Evolutionary conservation across 164 flowering plant genomes (phyloP), one percentile per base, ranked within the genome.

Genomic region (Umbilicus rupestris): DNA sequence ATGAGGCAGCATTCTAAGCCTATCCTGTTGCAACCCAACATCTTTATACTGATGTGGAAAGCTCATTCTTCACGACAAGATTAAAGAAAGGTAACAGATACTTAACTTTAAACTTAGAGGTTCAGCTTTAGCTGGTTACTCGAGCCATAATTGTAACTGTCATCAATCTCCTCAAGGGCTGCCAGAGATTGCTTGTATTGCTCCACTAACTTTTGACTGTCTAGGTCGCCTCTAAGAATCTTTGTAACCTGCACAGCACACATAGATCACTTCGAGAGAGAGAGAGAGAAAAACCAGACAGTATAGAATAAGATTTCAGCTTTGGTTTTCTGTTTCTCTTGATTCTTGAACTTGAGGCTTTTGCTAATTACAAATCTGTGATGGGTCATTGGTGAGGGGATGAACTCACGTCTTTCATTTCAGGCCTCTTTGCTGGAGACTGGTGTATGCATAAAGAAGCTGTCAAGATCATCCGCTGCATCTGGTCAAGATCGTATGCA

Each of bases 321-420:
- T 28, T 33, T 17, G 3, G 19, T 20, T 35, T 35, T 7, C 7
- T 35, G 37, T 35, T 35, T 35, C 7, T 1, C 1, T 0, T 35
- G 37, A 35, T 35, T 35, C 37, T 35, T 35, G 37, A 35, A 7
- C 4, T 35, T 7, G 37, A 35, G 7, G 37, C 37, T 35, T 35
- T 35, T 35, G 37, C 4, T 7, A 35, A 35, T 3, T 35, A 35
- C n/a, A 33, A 52, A 52, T 26, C 17, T 31, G 35, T 35, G 57
- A 68, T 22, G 7, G 37, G 26, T 64, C 33, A 31, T 41, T 22
- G 26, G 57, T 22, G 29, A 22, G 57, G 57, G 12, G 26, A 0
- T 3, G 22, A 50, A 77, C 77, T 62, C 86, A 76, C 98, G 87
- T 93, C 80, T 58, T 77, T 82, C 98, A 93, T 93, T 67, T 72